Evolutionary conservation across 768 basidiomycete species (phyloP).

Genomic region (Boletus subcaerulescens): DNA sequence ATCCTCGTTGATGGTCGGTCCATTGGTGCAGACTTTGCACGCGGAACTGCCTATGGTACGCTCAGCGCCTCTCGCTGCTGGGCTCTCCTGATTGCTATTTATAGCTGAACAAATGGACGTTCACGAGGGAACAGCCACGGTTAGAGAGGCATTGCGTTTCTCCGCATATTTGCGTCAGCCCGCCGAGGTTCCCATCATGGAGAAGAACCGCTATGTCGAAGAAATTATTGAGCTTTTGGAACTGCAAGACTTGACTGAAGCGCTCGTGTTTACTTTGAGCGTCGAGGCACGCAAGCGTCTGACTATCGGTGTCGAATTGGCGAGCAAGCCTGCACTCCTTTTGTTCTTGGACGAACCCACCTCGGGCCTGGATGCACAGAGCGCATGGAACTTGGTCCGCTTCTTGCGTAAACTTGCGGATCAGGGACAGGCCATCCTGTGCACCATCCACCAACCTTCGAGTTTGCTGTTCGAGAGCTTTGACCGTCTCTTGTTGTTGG

Average conservation of each 20-base stretch:
- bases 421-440: slow-evolving; percentile 85
- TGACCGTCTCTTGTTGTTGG: slow-evolving; percentile 64
- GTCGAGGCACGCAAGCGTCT: slow-evolving; percentile 78
- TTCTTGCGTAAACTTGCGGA: slow-evolving; percentile 82
- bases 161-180: slow-evolving; percentile 85
- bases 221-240: slow-evolving; percentile 84
- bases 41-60: slow-evolving; percentile 76
- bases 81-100: slow-evolving; percentile 23
- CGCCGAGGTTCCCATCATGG: slow-evolving; percentile 56
- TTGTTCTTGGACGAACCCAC: slow-evolving; percentile 44
- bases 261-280: slow-evolving; percentile 67
- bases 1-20: slow-evolving; percentile 65
- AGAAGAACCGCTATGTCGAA: slow-evolving; percentile 78
- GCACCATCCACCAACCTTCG: slow-evolving; percentile 89
- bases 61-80: slow-evolving; percentile 19
- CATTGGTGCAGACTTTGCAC: slow-evolving; percentile 53
- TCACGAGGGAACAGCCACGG: slow-evolving; percentile 78
- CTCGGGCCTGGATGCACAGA: slow-evolving; percentile 57
- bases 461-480: slow-evolving; percentile 86
- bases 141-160: slow-evolving; percentile 82
- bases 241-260: slow-evolving; percentile 80
- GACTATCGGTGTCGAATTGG: slow-evolving; percentile 90
- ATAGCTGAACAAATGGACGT: slow-evolving; percentile 81
- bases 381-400: slow-evolving; percentile 78
- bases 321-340: slow-evolving; percentile 53